phyloP scores from a whole-genome alignment of 2,329 filamentous ascomycete species.

The Claviceps digitariae region DNA sequence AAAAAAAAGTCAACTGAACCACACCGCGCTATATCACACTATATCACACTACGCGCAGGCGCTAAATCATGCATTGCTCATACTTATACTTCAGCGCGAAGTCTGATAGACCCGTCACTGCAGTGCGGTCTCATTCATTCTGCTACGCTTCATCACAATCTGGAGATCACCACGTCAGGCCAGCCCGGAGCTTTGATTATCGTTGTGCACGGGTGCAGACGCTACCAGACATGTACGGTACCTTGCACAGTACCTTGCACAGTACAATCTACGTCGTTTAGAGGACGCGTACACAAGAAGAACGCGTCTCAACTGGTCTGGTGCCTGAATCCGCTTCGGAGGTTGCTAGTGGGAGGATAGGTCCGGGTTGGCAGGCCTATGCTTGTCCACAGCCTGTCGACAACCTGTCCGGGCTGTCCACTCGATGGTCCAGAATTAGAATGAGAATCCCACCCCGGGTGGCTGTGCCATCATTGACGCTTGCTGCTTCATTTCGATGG shows the following conservation, averaged over 20 bases:
- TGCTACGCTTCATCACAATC: neutral
- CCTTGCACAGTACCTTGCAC: neutral
- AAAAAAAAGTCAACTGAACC: neutral
- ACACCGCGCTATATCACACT: neutral
- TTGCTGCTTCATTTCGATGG: neutral
- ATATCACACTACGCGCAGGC: neutral
- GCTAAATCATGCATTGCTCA: neutral
- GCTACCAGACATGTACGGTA: neutral
- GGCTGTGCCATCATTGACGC: slow-evolving; percentile 17
- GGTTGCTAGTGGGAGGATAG: slow-evolving; percentile 1
- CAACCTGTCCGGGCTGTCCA: neutral
- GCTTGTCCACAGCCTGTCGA: too few species aligned
- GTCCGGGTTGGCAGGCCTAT: slow-evolving; percentile 13
- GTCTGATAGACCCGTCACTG: neutral
- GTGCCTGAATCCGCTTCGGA: neutral
- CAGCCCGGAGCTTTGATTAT: neutral
- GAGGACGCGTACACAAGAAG: neutral
- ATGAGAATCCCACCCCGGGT: slow-evolving; percentile 12
- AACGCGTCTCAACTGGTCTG: neutral
- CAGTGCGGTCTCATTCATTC: neutral
- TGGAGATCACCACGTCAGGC: neutral
- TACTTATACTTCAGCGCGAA: neutral
- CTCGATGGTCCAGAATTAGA: slow-evolving; percentile 21
- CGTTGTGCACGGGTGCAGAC: neutral
- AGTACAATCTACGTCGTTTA: neutral